Conservation (phyloP, 345 rosid species). For the Punica granatum region DNA sequence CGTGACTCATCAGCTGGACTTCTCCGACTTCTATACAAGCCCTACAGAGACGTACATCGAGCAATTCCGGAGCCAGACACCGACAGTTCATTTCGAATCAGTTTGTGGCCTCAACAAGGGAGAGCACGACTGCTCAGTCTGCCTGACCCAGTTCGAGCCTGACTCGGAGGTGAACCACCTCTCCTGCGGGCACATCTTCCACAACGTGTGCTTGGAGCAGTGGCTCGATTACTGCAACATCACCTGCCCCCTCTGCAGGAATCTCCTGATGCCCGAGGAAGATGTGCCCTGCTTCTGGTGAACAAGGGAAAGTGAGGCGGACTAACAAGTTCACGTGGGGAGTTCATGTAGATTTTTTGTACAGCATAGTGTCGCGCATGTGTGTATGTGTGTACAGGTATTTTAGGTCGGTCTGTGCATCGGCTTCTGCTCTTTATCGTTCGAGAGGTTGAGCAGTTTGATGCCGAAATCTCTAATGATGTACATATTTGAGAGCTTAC, state of each 20-base stretch:
- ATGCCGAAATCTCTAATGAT: neutral
- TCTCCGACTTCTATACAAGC: slow-evolving; percentile 25
- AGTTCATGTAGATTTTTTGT: neutral
- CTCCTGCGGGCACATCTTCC: slow-evolving; percentile 20
- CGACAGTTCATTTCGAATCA: slow-evolving; percentile 41
- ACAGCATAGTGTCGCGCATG: neutral
- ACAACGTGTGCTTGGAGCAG: slow-evolving; percentile 17
- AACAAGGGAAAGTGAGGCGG: slow-evolving; percentile 1
- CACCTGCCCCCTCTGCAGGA: slow-evolving; percentile 21
- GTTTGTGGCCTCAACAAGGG: slow-evolving; percentile 13
- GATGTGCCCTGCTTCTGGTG: slow-evolving; percentile 15
- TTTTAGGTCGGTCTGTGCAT: neutral
- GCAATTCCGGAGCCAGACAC: slow-evolving; percentile 57
- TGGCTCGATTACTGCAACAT: slow-evolving; percentile 23
- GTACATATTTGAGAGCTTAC: neutral
- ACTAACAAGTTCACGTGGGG: neutral
- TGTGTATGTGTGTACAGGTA: neutral
- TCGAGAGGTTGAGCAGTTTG: neutral
- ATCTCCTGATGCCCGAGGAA: slow-evolving; percentile 16
- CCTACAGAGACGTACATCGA: slow-evolving; percentile 46
- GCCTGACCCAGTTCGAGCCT: slow-evolving; percentile 15
- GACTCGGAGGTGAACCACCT: slow-evolving; percentile 15
- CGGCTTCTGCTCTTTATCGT: neutral
- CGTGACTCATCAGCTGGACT: slow-evolving; percentile 23
- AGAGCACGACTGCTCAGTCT: slow-evolving; percentile 18